phyloP scores from a whole-genome alignment of 768 basidiomycete species.

The Coprinopsis cinerea region DNA sequence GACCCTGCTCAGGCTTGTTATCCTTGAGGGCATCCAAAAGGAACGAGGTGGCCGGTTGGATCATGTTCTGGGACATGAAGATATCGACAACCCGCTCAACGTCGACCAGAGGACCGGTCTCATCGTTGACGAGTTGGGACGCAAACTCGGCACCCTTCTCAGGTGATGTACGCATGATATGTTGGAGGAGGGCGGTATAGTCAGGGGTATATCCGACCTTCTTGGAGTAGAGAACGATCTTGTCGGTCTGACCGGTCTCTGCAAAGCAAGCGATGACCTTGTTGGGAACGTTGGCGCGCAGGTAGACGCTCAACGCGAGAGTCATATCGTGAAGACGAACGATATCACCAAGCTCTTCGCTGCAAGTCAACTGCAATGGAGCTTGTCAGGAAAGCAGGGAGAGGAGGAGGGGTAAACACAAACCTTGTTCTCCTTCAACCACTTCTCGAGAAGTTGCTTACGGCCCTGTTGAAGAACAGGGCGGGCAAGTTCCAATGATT shows the following conservation, averaged over 20 bases:
- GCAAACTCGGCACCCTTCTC: conserved; percentile 99
- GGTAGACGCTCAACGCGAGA: conserved; percentile 93
- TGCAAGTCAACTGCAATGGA: conserved; percentile 80
- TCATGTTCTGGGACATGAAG: conserved; percentile 99
- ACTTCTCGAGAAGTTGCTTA: conserved; percentile 96
- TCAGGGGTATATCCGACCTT: conserved; percentile 94
- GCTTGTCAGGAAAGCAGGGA: background rate
- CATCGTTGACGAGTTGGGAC: conserved; percentile 89
- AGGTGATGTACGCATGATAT: conserved; percentile 92
- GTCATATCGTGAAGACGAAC: conserved; percentile 95
- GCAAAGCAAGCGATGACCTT: conserved; percentile 99
- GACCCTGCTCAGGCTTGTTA: conserved; percentile 95
- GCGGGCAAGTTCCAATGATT: conserved; percentile 91
- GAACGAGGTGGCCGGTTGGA: conserved; percentile 98
- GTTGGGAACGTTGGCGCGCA: conserved; percentile 95
- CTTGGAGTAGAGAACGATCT: conserved; percentile 96
- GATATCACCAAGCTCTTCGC: conserved; percentile 96
- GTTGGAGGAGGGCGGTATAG: conserved; percentile 87
- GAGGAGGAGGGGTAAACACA: background rate
- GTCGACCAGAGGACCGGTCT: conserved; percentile 87
- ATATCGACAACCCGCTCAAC: conserved; percentile 96
- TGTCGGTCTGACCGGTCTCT: conserved; percentile 97
- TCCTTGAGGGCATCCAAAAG: conserved; percentile 96
- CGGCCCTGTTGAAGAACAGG: conserved; percentile 94
- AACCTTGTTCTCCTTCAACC: conserved; percentile 99